Conservation (phyloP, 495 filamentous ascomycete species). For the Hyphodiscus hymeniophilus region DNA sequence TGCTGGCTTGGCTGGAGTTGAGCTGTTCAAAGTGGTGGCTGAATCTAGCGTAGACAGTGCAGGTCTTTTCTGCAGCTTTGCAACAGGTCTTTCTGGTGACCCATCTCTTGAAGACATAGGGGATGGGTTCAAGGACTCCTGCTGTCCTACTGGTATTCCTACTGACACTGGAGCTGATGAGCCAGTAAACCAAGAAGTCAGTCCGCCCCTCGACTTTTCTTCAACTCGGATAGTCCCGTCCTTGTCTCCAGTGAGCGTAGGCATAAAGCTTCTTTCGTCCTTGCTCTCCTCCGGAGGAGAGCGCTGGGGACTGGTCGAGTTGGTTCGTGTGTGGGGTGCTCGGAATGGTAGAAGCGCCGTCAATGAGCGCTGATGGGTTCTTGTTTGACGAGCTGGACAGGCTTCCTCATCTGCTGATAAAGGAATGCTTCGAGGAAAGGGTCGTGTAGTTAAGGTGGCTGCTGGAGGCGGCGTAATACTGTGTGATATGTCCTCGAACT, state of each 20-base stretch:
- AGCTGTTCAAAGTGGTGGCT: conserved; percentile 22
- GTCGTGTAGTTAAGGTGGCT: background rate
- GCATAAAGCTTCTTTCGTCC: conserved; percentile 27
- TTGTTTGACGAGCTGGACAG: conserved; percentile 5
- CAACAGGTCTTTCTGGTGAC: conserved; percentile 28
- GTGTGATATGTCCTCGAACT: background rate
- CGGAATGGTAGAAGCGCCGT: conserved; percentile 17
- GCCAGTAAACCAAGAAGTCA: conserved; percentile 46
- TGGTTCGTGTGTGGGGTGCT: background rate
- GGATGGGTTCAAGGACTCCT: conserved; percentile 13
- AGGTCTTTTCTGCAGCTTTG: conserved; percentile 26
- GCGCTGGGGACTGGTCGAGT: conserved; percentile 9
- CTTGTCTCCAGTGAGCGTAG: conserved; percentile 21
- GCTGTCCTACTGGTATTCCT: conserved; percentile 25
- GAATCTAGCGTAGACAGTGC: conserved; percentile 10
- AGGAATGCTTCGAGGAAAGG: background rate
- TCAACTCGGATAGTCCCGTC: conserved; percentile 17
- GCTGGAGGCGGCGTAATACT: background rate
- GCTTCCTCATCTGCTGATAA: background rate
- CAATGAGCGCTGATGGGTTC: conserved; percentile 14
- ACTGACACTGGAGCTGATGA: conserved; percentile 40
- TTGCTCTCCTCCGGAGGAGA: conserved; percentile 6
- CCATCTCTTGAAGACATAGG: conserved; percentile 17
- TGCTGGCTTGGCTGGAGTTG: conserved; percentile 23
- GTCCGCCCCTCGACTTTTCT: conserved; percentile 32